Evolutionary conservation across 192 early-diverging fungal genomes (phyloP), one percentile per base, ranked within the genome.

Genomic region (Dimargaris xerosporica): DNA sequence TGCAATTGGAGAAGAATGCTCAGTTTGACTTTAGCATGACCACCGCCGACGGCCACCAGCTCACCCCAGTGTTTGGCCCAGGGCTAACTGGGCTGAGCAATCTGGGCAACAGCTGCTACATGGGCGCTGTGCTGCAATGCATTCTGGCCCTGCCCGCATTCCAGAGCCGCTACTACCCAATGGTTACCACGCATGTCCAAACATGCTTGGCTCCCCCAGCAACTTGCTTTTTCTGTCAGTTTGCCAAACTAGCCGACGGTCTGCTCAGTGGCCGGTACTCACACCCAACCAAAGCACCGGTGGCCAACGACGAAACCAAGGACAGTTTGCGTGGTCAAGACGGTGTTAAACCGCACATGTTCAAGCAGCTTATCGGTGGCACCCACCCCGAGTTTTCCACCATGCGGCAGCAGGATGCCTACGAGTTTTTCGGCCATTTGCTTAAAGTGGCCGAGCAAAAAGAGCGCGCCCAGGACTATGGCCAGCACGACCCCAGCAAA

Each of bases 11-110:
- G 58, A 89, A 96, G 68, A 98, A 98, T 68, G 74, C 92, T 58
- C 89, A 88, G 71, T 96, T 96, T 78, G 91, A 96, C 65, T 97
- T 97, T 68, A 90, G 85, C 68, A 99, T 99, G 96, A 88, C 86
- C 5, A 94, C 90, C 3, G 89, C 92, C 34, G 96, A 99, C 67
- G 96, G 96, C 46, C 83, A 88, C 63, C 75, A 84, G 28, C 76
- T 95, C 56, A 75, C 80, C 19, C 86, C 91, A 0, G 70, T 91
- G 23, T 94, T 88, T 61, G 94, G 93, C 7, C 85, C 93, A 21
- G 91, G 93, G 1, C 85, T 85, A 68, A 96, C 94, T 25, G 96
- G 96, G 7, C 77, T 99, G 28, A 85, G 78, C 63, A 99, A 99
- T 66, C 69, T 99, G 30, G 96, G 96, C 30, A 99, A 99, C 76